Percentiles rank a stretch among this genome's conserved stretches.
Conservation (phyloP, 2,329 filamentous ascomycete genomes). For the Fusarium sacchari region DNA sequence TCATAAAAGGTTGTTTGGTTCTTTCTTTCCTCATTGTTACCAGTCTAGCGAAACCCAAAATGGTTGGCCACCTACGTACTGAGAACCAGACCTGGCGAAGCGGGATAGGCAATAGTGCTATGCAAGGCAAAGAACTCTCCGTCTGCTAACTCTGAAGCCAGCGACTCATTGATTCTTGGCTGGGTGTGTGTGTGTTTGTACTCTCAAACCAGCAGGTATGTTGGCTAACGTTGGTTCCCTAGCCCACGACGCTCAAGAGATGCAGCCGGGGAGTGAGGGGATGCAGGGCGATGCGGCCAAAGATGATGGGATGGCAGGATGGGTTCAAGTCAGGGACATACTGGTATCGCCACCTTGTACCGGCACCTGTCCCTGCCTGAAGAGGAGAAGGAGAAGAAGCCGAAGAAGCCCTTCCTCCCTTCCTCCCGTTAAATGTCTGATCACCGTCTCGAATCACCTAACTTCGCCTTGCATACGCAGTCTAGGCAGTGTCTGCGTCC, state of each 20-base stretch:
- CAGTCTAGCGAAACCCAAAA: conserved; percentile 33
- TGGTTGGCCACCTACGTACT: conserved; percentile 3
- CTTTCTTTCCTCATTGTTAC: conserved; percentile 3
- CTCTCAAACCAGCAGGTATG: conserved; percentile 11
- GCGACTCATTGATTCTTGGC: conserved; percentile 9
- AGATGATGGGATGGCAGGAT: not conserved
- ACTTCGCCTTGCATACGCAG: conserved; percentile 34
- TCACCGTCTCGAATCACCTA: conserved; percentile 29
- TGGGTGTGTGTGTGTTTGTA: conserved; percentile 8
- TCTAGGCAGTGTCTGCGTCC: conserved; percentile 23
- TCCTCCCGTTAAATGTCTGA: conserved; percentile 20
- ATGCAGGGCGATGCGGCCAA: conserved; percentile 25
- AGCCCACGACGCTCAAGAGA: conserved; percentile 11
- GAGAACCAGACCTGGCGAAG: conserved; percentile 8
- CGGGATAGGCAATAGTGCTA: conserved; percentile 38
- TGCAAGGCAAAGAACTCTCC: conserved; percentile 31
- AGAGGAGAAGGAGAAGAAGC: not conserved
- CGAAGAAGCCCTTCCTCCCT: not conserved
- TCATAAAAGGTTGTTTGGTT: conserved; percentile 20
- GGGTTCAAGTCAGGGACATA: conserved; percentile 22
- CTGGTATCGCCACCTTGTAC: conserved; percentile 9
- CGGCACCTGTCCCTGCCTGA: conserved; percentile 8
- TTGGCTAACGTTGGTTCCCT: conserved; percentile 1
- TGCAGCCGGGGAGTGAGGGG: not conserved
- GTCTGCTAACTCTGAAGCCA: conserved; percentile 28